A percentile compares a stretch with the other conserved stretches of the same genome.
These are phyloP conservation scores for Pulveroboletus sp. DNA, from an alignment of 1,284 basidiomycete species.

Conservation along the genomic window DNA sequence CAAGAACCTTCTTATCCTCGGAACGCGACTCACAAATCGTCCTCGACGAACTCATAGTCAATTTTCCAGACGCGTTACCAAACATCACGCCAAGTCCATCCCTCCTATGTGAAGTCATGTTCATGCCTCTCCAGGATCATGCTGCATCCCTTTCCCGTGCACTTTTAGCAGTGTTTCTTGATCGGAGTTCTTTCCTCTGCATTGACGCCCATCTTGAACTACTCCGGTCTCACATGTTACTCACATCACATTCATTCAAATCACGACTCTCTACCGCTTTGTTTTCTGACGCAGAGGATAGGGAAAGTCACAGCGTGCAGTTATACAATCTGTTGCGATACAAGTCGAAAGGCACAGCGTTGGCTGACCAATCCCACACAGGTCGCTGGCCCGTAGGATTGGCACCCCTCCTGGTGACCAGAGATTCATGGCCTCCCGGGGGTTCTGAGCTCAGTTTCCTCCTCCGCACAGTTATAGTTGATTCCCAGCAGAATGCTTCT, in stretches of 20 bases:
- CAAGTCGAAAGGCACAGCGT: conserved; percentile 23
- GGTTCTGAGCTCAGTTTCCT: conserved; percentile 81
- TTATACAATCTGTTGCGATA: conserved; percentile 41
- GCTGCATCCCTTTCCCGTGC: conserved; percentile 59
- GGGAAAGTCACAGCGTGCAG: conserved; percentile 39
- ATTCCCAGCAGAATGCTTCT: conserved; percentile 53
- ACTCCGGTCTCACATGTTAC: conserved; percentile 67
- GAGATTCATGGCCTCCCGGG: conserved; percentile 81
- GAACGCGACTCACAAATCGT: conserved; percentile 31
- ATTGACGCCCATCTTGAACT: conserved; percentile 64
- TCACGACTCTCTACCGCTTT: conserved; percentile 61
- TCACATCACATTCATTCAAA: conserved; percentile 67
- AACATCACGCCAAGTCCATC: conserved; percentile 61
- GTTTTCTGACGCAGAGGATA: conserved; percentile 65
- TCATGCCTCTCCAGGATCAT: conserved; percentile 58
- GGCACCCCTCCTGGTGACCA: conserved; percentile 66
- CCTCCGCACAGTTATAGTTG: conserved; percentile 77
- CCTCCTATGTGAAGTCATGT: conserved; percentile 58
- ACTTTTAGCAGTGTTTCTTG: conserved; percentile 60
- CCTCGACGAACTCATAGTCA: conserved; percentile 50
- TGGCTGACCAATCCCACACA: conserved; percentile 8
- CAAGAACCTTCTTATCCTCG: conserved; percentile 46
- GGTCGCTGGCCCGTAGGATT: conserved; percentile 71
- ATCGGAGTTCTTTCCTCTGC: conserved; percentile 53
- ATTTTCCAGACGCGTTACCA: conserved; percentile 61